Conservation (phyloP, 2,329 filamentous ascomycete species). For the Fusarium verrucosum region DNA sequence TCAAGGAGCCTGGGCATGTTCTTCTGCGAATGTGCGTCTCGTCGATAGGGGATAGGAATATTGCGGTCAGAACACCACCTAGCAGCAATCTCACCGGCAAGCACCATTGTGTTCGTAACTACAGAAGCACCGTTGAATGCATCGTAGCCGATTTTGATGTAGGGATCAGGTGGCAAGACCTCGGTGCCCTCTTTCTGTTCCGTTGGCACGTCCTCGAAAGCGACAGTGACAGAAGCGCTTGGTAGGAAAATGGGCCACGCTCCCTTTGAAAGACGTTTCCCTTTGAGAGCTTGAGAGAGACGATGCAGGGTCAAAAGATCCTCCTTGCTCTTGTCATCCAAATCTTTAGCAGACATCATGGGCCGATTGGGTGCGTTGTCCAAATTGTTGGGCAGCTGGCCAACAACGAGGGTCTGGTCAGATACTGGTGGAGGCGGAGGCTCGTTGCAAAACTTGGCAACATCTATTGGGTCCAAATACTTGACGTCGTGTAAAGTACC, state of each 20-base stretch:
- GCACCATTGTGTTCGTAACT: constrained; percentile 62
- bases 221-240: constrained; percentile 55
- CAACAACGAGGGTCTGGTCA: constrained; percentile 45
- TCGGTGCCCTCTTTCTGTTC: constrained; percentile 17
- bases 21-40: constrained; percentile 54
- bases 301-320: constrained; percentile 60
- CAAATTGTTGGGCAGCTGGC: constrained; percentile 33
- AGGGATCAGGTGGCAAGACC: constrained; percentile 58
- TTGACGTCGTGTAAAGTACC: constrained; percentile 64
- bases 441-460: constrained; percentile 56
- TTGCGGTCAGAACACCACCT: constrained; percentile 66
- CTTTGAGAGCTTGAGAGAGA: constrained; percentile 58
- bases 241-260: constrained; percentile 60
- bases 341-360: constrained; percentile 55
- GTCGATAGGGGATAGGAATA: constrained; percentile 68
- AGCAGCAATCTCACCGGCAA: constrained; percentile 70
- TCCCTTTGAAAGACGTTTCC: constrained; percentile 56
- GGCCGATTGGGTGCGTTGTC: constrained; percentile 47
- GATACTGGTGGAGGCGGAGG: constrained; percentile 32
- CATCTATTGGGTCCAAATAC: constrained; percentile 64
- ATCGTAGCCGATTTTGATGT: constrained; percentile 54
- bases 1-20: constrained; percentile 51
- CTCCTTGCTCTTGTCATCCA: constrained; percentile 54
- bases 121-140: constrained; percentile 47
- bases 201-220: constrained; percentile 49